Base-by-base conservation (phyloP, 352 stramenopile genomes). In the Pythium dissotocum region DNA sequence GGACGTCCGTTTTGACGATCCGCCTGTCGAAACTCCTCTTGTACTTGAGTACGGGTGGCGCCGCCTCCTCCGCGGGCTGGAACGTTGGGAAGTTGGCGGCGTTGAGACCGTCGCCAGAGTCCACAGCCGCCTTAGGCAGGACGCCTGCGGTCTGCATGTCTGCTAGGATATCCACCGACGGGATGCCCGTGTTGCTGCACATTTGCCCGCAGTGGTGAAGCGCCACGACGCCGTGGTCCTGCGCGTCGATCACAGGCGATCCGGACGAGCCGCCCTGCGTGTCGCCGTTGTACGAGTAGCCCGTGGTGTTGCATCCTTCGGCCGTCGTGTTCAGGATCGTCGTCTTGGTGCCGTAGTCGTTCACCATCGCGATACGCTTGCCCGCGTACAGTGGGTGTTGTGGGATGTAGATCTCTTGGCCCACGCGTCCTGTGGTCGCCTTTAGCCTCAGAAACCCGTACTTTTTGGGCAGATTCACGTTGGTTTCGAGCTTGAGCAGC, bases 141-240 rank as follows among this genome's bases (percentile, higher is more conserved):
- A 78, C 60, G 4, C 65, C 38, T 28, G 69, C 65, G 1, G n/a
- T 48, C 6, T 64, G 54, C 28, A 90, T 53, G 57, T 92, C 82
- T 0, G 56, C 64, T 21, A 88, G 42, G 67, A 92, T 87, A 24
- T 28, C 60, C 26, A 63, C 69, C 0, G 82, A 76, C 21, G 78
- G 80, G 9, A 92, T 77, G 0, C 82, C 84, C 1, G 77, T 85
- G 51, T 92, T 92, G 4, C 71, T 70, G 35, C 84, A 90, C 36
- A 64, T 69, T 53, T 85, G 63, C 6, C 84, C 84, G 63, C 84
- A 92, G 56, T 89, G 83, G 63, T 92, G 80, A n/a, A 92, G 70
- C 18, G 82, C 84, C 40, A 90, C 69, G 16, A 92, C 84, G 16
- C 78, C 78, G 65, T 90, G 72, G 63, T 89, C 80, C 0, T 62